These are phyloP conservation scores for Gaillardinia entomophila DNA, from an alignment of 805 yeast genomes.

Conservation along the genomic window DNA sequence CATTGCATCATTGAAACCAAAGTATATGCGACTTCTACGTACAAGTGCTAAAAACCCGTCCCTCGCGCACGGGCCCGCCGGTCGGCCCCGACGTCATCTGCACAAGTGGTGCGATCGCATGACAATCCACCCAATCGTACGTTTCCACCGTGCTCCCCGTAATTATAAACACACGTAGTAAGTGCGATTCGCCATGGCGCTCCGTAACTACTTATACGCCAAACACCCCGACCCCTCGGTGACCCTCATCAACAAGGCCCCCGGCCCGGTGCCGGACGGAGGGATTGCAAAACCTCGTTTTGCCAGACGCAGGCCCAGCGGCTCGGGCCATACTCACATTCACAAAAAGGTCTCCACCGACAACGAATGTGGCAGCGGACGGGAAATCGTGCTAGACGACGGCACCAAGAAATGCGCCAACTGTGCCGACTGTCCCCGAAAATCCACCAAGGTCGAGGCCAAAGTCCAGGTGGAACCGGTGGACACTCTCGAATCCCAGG, in stretches of 20 bases:
- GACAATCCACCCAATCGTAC: too few relatives aligned
- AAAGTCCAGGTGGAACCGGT: too few relatives aligned
- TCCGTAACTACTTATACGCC: slow-evolving; percentile 36
- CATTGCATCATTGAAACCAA: too few relatives aligned
- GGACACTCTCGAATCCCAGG: background rate
- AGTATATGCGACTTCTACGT: too few relatives aligned
- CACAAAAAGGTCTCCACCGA: background rate
- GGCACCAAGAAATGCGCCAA: slow-evolving; percentile 20
- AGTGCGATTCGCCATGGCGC: slow-evolving; percentile 22
- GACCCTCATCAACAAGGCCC: slow-evolving; percentile 11
- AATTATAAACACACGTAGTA: too few relatives aligned
- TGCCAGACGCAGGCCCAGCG: background rate
- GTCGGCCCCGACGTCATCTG: too few relatives aligned
- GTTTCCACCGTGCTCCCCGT: too few relatives aligned
- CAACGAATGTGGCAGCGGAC: background rate
- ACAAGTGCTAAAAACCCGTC: too few relatives aligned
- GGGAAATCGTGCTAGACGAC: slow-evolving; percentile 12
- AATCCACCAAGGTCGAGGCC: background rate
- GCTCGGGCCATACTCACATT: background rate
- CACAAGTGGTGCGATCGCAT: too few relatives aligned
- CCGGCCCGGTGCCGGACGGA: background rate
- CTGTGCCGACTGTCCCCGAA: slow-evolving; percentile 25
- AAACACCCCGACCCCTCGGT: slow-evolving; percentile 22
- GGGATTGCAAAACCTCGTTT: background rate
- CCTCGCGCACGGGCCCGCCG: too few relatives aligned